Conservation (phyloP, 139 green algal species). For the Marvania coccoides region DNA sequence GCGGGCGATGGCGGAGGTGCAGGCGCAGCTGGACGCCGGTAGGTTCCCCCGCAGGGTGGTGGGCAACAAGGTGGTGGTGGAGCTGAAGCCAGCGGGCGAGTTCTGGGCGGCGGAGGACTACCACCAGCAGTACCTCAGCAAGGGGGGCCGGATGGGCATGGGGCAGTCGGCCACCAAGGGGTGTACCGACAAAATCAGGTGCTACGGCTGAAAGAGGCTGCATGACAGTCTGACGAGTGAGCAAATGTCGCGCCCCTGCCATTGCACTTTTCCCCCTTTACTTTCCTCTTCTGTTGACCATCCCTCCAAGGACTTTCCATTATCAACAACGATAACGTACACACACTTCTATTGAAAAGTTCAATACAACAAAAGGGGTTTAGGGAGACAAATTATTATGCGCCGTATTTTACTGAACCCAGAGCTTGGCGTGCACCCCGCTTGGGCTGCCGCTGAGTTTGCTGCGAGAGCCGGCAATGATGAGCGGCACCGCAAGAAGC, state of each 20-base stretch:
- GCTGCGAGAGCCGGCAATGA: slow-evolving; percentile 19
- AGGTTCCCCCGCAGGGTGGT: slow-evolving; percentile 26
- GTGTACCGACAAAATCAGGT: slow-evolving; percentile 63
- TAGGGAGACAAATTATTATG: too few relatives aligned
- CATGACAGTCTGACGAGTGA: neutral
- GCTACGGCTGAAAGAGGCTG: slow-evolving; percentile 27
- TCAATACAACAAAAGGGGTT: too few relatives aligned
- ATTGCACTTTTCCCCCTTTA: slow-evolving; percentile 1
- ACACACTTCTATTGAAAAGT: too few relatives aligned
- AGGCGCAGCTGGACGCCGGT: slow-evolving; percentile 27
- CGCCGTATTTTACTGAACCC: too few relatives aligned
- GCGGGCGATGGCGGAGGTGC: neutral
- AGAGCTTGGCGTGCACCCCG: slow-evolving; percentile 20
- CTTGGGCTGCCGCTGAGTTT: slow-evolving; percentile 26
- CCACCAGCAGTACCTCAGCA: slow-evolving; percentile 59
- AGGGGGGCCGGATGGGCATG: slow-evolving; percentile 51
- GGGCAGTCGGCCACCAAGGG: slow-evolving; percentile 58
- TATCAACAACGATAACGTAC: too few relatives aligned
- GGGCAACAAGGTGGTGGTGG: slow-evolving; percentile 51
- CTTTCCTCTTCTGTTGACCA: too few relatives aligned
- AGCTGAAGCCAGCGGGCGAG: slow-evolving; percentile 40
- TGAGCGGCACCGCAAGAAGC: slow-evolving; percentile 26
- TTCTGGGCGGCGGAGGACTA: slow-evolving; percentile 51
- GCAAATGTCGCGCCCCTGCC: neutral
- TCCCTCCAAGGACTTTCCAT: too few relatives aligned